phyloP scores from a whole-genome alignment of 345 rosid genomes.

The Gossypium australe region DNA sequence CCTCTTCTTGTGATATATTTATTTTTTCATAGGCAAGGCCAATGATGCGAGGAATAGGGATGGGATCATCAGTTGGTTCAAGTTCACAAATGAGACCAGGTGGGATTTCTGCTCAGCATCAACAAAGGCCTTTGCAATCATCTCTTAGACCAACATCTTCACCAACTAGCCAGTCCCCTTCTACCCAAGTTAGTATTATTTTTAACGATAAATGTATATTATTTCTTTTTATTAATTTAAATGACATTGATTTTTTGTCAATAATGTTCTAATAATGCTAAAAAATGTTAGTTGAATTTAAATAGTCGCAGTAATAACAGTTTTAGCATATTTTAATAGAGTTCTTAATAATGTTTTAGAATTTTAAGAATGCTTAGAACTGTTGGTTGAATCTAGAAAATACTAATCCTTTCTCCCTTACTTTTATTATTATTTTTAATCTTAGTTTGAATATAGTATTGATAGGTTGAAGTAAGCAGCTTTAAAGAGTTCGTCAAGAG shows the following conservation, averaged over 20 bases:
- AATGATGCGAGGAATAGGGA: constrained; percentile 55
- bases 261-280: too few relatives aligned
- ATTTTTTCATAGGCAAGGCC: constrained; percentile 41
- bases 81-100: constrained; percentile 62
- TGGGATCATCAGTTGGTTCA: constrained; percentile 48
- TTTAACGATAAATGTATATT: not conserved
- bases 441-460: not conserved
- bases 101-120: constrained; percentile 63
- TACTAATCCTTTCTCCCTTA: not conserved
- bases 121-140: constrained; percentile 69
- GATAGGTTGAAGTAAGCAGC: not conserved
- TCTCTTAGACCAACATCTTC: constrained; percentile 54
- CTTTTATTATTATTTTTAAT: not conserved
- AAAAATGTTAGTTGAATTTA: too few relatives aligned
- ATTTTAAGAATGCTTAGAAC: not conserved
- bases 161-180: constrained; percentile 46
- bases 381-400: not conserved
- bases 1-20: not conserved
- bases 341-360: not conserved
- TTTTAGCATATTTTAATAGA: not conserved
- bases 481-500: not conserved
- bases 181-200: constrained; percentile 51
- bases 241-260: not conserved
- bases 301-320: not conserved
- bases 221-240: not conserved